A percentile compares a stretch with the other conserved stretches of the same genome.
Conservation (phyloP, 441 rosid species). For the Dalechampia spathulata region DNA sequence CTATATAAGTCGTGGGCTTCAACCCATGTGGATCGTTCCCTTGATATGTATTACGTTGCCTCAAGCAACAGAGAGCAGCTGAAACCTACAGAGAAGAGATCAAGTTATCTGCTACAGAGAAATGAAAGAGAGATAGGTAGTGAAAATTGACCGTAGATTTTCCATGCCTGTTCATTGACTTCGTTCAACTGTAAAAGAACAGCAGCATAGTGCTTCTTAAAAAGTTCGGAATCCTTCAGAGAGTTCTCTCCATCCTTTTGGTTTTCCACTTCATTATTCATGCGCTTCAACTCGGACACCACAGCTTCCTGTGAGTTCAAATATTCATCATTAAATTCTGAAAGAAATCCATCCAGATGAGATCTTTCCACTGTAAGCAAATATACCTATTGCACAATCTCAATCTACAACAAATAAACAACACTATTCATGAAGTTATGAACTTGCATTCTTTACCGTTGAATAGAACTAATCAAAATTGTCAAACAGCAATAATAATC, state of each 20-base stretch:
- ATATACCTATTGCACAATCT: background rate
- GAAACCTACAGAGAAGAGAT: constrained; percentile 42
- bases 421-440: background rate
- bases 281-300: constrained; percentile 46
- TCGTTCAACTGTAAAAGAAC: constrained; percentile 64
- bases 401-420: background rate
- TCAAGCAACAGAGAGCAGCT: constrained; percentile 42
- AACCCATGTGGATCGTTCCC: constrained; percentile 30
- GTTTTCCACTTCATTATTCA: constrained; percentile 46
- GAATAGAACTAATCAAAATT: background rate
- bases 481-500: background rate
- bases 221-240: constrained; percentile 49
- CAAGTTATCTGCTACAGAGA: background rate
- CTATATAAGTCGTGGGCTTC: constrained; percentile 25
- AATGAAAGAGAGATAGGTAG: constrained; percentile 6
- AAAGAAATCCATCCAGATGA: background rate
- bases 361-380: no score
- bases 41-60: constrained; percentile 48
- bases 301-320: constrained; percentile 45
- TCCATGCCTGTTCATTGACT: constrained; percentile 59
- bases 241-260: constrained; percentile 37
- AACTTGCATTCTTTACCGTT: background rate
- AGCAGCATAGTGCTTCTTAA: constrained; percentile 61
- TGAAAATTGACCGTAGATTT: constrained; percentile 16
- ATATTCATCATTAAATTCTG: constrained; percentile 5